phyloP scores from a whole-genome alignment of 257 asterid species.

The Solanum etuberosum region DNA sequence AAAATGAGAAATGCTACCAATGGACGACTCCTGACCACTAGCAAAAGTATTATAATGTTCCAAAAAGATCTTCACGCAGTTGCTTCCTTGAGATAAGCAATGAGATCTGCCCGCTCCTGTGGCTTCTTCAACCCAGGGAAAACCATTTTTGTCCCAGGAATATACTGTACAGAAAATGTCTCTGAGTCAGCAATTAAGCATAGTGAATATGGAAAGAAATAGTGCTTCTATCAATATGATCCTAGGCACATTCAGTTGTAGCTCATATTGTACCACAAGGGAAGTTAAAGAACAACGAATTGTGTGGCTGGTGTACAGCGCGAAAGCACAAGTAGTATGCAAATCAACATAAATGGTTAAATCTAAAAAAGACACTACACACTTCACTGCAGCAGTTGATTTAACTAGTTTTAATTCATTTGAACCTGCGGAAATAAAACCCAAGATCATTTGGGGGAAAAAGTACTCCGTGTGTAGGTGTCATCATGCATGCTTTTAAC shows the following conservation, averaged over 20 bases:
- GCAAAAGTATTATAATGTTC: not conserved
- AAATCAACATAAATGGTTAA: not conserved
- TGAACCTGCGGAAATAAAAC: not conserved
- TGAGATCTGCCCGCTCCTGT: conserved; percentile 80
- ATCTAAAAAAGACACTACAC: not conserved
- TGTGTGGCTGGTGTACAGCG: not conserved
- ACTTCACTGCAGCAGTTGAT: not conserved
- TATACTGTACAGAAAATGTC: conserved; percentile 46
- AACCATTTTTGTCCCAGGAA: conserved; percentile 96
- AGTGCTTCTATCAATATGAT: not conserved
- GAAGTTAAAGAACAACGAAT: not conserved
- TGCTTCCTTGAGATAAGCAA: conserved; percentile 73
- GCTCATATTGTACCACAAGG: not conserved
- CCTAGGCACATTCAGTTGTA: not conserved
- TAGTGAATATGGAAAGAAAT: not conserved
- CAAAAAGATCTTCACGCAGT: conserved; percentile 37
- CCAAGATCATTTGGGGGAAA: not conserved
- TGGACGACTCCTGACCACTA: not conserved
- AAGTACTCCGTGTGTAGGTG: not conserved
- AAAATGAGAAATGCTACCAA: not conserved
- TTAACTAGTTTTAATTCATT: not conserved
- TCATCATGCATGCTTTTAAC: not conserved
- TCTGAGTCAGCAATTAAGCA: not conserved
- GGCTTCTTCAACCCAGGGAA: conserved; percentile 99
- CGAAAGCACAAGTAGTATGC: not conserved